Evolutionary conservation across 306 rosid species (phyloP).

Genomic region (Dicorynia guianensis): DNA sequence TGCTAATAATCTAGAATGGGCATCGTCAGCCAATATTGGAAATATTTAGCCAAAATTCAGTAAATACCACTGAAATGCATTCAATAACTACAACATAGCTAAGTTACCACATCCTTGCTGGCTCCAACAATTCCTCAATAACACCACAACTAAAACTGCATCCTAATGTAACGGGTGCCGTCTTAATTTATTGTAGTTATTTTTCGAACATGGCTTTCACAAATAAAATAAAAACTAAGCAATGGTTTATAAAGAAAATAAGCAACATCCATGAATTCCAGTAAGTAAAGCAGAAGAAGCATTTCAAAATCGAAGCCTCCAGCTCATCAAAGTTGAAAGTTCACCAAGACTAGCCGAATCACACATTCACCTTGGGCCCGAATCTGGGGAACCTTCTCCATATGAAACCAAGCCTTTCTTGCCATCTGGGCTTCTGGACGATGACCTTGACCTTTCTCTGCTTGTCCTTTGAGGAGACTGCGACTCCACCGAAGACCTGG

Average conservation of each 20-base stretch:
- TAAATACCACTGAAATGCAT: conserved; percentile 33
- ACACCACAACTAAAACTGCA: conserved; percentile 23
- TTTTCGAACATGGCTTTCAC: conserved; percentile 39
- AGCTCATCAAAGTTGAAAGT: not conserved
- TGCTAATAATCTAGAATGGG: not conserved
- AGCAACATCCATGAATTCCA: conserved; percentile 4
- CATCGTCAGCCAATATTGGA: not conserved
- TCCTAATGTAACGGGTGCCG: conserved; percentile 24
- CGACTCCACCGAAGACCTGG: conserved; percentile 67
- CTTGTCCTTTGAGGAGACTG: conserved; percentile 57
- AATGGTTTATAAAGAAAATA: conserved; percentile 16
- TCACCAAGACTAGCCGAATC: not conserved
- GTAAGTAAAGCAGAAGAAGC: not conserved
- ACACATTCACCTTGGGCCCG: conserved; percentile 36
- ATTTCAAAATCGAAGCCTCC: conserved; percentile 5
- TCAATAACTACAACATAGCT: conserved; percentile 16
- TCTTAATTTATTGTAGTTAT: conserved; percentile 42
- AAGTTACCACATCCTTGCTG: conserved; percentile 5
- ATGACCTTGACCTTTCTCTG: conserved; percentile 63
- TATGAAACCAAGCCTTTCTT: conserved; percentile 90
- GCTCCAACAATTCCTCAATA: conserved; percentile 37
- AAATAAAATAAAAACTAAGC: conserved; percentile 24
- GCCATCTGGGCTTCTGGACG: conserved; percentile 71
- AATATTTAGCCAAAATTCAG: conserved; percentile 12
- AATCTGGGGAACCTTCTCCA: conserved; percentile 70